phyloP scores from a whole-genome alignment of 495 filamentous ascomycete species.

The Acidomyces sp. region DNA sequence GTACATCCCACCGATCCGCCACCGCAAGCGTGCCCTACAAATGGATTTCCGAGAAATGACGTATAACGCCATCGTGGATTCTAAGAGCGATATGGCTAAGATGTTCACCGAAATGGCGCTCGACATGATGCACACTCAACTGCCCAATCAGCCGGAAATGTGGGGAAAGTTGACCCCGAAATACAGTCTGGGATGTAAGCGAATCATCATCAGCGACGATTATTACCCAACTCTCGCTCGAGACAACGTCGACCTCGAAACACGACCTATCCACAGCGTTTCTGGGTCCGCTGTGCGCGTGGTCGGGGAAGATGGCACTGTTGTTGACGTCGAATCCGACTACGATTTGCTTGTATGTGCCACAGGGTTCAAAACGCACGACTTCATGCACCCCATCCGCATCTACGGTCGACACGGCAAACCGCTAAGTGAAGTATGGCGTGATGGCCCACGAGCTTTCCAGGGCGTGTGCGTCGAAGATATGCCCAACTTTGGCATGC shows the following conservation, averaged over 20 bases:
- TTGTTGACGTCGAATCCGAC: slow-evolving; percentile 23
- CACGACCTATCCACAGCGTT: slow-evolving; percentile 32
- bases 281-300: slow-evolving; percentile 35
- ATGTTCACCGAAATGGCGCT: slow-evolving; percentile 24
- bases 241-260: slow-evolving; percentile 39
- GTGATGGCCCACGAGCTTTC: slow-evolving; percentile 33
- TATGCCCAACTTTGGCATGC: slow-evolving; percentile 45
- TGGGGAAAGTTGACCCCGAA: slow-evolving; percentile 39
- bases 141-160: slow-evolving; percentile 33
- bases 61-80: slow-evolving; percentile 30
- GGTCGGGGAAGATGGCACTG: slow-evolving; percentile 21
- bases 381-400: slow-evolving; percentile 43
- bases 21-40: slow-evolving; percentile 34
- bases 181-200: slow-evolving; percentile 42
- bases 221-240: slow-evolving; percentile 37
- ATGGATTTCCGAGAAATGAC: slow-evolving; percentile 39
- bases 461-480: slow-evolving; percentile 36
- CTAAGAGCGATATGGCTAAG: slow-evolving; percentile 26
- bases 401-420: slow-evolving; percentile 35
- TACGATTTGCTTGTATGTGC: slow-evolving; percentile 43
- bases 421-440: slow-evolving; percentile 38
- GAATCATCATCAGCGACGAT: slow-evolving; percentile 43
- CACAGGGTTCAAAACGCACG: slow-evolving; percentile 42
- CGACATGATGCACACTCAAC: slow-evolving; percentile 24
- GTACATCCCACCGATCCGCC: slow-evolving; percentile 36